Percentiles rank a stretch among this genome's conserved stretches.
These are phyloP conservation scores for Pogostemon cablin DNA, from an alignment of 257 asterid genomes.

Conservation along the genomic window DNA sequence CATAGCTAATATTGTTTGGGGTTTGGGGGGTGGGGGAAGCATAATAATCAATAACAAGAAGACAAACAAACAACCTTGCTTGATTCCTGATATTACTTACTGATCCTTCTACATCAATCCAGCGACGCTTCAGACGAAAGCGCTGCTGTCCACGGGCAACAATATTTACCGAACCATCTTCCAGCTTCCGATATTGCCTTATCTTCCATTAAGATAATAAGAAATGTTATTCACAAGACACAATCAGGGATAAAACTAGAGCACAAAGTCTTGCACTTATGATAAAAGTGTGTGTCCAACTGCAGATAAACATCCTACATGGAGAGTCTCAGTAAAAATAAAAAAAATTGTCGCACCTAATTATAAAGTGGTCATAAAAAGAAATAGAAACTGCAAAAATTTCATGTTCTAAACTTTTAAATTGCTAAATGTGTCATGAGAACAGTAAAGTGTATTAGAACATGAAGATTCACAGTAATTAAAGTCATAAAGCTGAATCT, in stretches of 20 bases:
- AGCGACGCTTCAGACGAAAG: conserved; percentile 80
- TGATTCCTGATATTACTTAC: conserved; percentile 52
- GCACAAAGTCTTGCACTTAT: conserved; percentile 17
- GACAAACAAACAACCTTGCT: conserved; percentile 20
- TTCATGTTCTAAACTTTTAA: neutral
- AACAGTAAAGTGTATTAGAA: neutral
- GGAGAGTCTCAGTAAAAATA: neutral
- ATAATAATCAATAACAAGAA: conserved; percentile 18
- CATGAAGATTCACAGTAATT: neutral
- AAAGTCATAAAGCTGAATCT: conserved; percentile 18
- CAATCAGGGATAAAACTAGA: conserved; percentile 18
- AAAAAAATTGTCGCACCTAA: conserved; percentile 22
- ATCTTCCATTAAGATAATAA: conserved; percentile 53
- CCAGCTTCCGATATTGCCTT: conserved; percentile 83
- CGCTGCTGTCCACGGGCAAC: conserved; percentile 95
- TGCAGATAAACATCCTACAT: conserved; percentile 15
- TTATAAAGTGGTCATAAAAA: conserved; percentile 15
- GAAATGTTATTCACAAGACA: conserved; percentile 4
- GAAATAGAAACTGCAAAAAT: conserved; percentile 2
- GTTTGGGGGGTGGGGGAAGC: neutral
- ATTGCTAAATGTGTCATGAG: conserved; percentile 3
- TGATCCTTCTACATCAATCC: conserved; percentile 81
- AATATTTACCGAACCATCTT: conserved; percentile 92
- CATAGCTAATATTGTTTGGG: conserved; percentile 50
- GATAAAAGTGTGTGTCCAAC: conserved; percentile 9